Base-by-base conservation (phyloP, 2,329 filamentous ascomycete species). In the Beauveria pseudobassiana region DNA sequence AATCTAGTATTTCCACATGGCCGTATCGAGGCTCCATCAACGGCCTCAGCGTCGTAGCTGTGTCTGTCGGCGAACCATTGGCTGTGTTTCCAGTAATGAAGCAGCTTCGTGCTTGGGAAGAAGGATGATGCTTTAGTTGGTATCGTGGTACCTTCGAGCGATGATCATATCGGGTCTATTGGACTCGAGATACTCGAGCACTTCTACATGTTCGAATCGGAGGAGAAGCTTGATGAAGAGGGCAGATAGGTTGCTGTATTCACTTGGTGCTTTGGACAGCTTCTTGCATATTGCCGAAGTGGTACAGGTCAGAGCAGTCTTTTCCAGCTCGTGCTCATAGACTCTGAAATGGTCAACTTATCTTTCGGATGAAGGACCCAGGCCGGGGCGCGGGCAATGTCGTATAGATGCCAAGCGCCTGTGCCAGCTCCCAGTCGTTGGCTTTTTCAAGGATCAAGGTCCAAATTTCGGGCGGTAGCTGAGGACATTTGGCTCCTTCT, bases 61-160 rank as follows among this genome's bases (percentile, higher is more conserved):
- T 96, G 90, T 70, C 93, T 93, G 64, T 89, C 90, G 3, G 91
- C 80, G 65, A 96, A 93, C 14, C 87, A 90, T 0, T 87, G 86
- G 16, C 90, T 93, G 38, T 88, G 89, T 56, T 87, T 87, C 93
- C 93, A 98, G 84, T 93, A 97, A 65, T 95, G 90, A 9, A 98
- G 79, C 38, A 98, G 89, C 63, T 92, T 89, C 1, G 86, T 87
- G 57, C 90, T 88, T 52, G 90, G 91, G 71, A 95, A 97, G 65
- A 93, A 89, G 1, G 88, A 87, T 2, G 91, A 96, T 0, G 92
- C 92, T 71, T 95, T 95, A 66, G 91, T 93, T 0, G 93, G 91
- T 3, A 97, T 82, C 50, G 92, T 88, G 49, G 90, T 90, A 51
- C 90, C 90, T 70, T 93, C 93, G 34, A 3, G 88, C 86, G 82